Evolutionary conservation across 2,329 filamentous ascomycete genomes (phyloP), one percentile per base, ranked within the genome.

Genomic region (Juglanconis oblonga): DNA sequence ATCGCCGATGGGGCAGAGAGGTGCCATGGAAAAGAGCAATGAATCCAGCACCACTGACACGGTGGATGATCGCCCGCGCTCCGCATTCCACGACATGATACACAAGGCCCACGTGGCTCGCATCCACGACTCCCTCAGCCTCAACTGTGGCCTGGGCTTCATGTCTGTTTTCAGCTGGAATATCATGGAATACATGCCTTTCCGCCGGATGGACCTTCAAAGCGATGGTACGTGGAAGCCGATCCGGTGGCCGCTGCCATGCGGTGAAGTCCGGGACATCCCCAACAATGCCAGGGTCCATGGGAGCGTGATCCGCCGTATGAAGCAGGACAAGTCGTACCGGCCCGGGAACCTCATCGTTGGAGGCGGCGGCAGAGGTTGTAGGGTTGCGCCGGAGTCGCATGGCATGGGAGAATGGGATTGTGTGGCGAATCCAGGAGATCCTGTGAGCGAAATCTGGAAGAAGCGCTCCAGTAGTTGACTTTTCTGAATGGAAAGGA

Each of bases 101-200:
- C 77, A 85, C 61, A 75, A 74, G 31, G 86, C 88, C 0, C 80
- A 83, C 61, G 69, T 76, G 2, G 77, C 82, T 1, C 74, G 69
- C 3, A 82, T 92, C 47, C 90, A 94, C 69, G 90, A 93, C 70
- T 90, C 88, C 3, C 80, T 93, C 0, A 75, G 81, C 52, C 91
- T 85, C 66, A 79, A 80, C 11, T 81, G 84, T 11, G 89, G 89
- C 0, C 76, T 89, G 4, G 71, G 79, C 0, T 62, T 64, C 31
- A 58, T 76, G 4, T 83, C 86, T 0, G 88, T 91, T 0, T 66
- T 88, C 0, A 81, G 80, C 2, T 94, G 90, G 90, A 89, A 86
- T 40, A 71, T 91, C 29, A 91, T 94, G 90, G 91, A 94, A 68
- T 92, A 89, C 70, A 77, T 94, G 31, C 91, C 91, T 0, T 93